Evolutionary conservation across 2,329 filamentous ascomycete genomes (phyloP), one percentile per base, ranked within the genome.

Genomic region (Phialophora macrospora): DNA sequence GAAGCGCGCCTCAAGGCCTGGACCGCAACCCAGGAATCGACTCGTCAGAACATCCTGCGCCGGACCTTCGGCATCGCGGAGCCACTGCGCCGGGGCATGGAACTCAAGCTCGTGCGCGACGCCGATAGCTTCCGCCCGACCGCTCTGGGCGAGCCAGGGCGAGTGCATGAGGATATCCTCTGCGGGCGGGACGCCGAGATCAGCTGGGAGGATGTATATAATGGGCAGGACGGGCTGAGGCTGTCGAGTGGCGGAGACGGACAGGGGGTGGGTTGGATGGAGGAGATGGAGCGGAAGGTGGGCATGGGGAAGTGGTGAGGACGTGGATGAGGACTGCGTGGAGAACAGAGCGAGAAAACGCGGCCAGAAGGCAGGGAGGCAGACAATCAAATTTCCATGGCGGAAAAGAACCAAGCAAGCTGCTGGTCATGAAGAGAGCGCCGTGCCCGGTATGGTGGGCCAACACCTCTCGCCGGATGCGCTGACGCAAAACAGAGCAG

Each of bases 41-140:
- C 97, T 77, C 95, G 96, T 80, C 95, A 97, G 91, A 88, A 93
- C 81, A 85, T 88, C 60, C 86, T 98, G 74, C 88, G 92, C 70
- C 90, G 92, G 71, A 89, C 92, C 55, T 98, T 93, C 78, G 95
- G 95, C 71, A 89, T 97, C 74, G 92, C 91, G 28, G 95, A 98
- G 85, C 95, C 95, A 2, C 88, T 98, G 74, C 88, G 93, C 64
- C 88, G 94, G 62, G 91, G 90, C 68, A 97, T 99, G 95, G 95
- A 99, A 83, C 84, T 97, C 77, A 91, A 92, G 86, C 94, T 96
- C 76, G 88, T 91, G 20, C 82, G 87, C 68, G 88, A 90, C 67
- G 90, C 92, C 70, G 88, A 91, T 20, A 77, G 75, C 78, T 96
- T 93, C 90, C 85, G 88, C 74, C 92, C 92, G 56, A 81, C 87